Conservation (phyloP, 2,329 filamentous ascomycete species). For the Phialophora expanda region DNA sequence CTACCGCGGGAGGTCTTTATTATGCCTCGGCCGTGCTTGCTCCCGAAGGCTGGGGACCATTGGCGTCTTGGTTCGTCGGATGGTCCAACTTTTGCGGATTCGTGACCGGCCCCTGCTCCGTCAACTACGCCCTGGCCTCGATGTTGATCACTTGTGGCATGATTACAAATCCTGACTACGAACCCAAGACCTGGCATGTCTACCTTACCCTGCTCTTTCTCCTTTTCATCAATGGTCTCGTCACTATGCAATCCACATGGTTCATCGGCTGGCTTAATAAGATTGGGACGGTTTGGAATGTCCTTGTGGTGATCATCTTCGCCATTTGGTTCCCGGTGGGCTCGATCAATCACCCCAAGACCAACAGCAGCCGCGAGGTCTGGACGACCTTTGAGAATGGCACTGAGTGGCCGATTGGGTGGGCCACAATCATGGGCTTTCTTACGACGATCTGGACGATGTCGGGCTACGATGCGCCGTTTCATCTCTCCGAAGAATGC, state of each 20-base stretch:
- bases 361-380: constrained; percentile 44
- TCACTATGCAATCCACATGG: constrained; percentile 46
- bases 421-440: constrained; percentile 48
- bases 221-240: constrained; percentile 42
- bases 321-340: constrained; percentile 46
- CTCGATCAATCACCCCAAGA: constrained; percentile 43
- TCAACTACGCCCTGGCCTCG: constrained; percentile 46
- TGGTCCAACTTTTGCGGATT: constrained; percentile 44
- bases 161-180: constrained; percentile 45
- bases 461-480: constrained; percentile 43
- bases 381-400: constrained; percentile 41
- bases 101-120: constrained; percentile 42
- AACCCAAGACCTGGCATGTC: constrained; percentile 44
- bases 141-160: constrained; percentile 46
- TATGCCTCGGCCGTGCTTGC: constrained; percentile 44
- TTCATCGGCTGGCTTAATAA: constrained; percentile 46
- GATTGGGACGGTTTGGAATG: constrained; percentile 42
- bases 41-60: constrained; percentile 41
- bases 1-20: constrained; percentile 45
- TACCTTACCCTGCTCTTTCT: constrained; percentile 44
- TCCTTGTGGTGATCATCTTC: constrained; percentile 44
- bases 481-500: constrained; percentile 45
- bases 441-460: constrained; percentile 48
- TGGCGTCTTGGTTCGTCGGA: constrained; percentile 41
- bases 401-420: constrained; percentile 44